phyloP scores from a whole-genome alignment of 208 protist genomes.

The Trypanosoma mega region DNA sequence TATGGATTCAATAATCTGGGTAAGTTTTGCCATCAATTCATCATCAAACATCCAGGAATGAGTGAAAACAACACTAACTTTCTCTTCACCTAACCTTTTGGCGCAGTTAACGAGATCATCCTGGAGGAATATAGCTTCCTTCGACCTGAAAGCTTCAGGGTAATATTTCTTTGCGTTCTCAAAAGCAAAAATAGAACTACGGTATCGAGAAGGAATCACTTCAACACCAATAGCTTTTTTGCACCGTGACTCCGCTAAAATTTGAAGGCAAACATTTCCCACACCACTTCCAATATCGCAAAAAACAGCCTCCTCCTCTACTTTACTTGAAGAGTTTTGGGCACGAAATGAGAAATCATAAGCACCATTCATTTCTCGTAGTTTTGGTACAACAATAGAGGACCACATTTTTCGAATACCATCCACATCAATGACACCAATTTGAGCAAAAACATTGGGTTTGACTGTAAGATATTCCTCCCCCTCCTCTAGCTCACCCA shows the following conservation, averaged over 20 bases:
- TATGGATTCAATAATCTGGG: constrained; percentile 44
- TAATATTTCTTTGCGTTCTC: constrained; percentile 48
- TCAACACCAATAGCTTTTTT: constrained; percentile 72
- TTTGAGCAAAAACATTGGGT: constrained; percentile 78
- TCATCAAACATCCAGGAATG: constrained; percentile 89
- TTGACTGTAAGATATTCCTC: constrained; percentile 73
- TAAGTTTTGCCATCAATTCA: constrained; percentile 63
- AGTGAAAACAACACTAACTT: constrained; percentile 74
- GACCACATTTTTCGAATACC: constrained; percentile 79
- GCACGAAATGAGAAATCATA: constrained; percentile 24
- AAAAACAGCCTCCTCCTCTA: constrained; percentile 66
- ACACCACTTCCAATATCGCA: constrained; percentile 87
- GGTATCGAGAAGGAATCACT: constrained; percentile 66
- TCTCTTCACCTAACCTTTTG: constrained; percentile 38
- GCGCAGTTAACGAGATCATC: constrained; percentile 66
- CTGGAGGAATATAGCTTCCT: constrained; percentile 65
- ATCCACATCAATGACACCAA: constrained; percentile 67
- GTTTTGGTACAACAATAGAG: constrained; percentile 48
- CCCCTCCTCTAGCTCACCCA: constrained; percentile 54
- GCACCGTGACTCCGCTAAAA: constrained; percentile 76
- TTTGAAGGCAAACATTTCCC: constrained; percentile 80
- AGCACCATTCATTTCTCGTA: constrained; percentile 16
- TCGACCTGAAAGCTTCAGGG: constrained; percentile 48
- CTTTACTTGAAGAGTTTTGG: constrained; percentile 19
- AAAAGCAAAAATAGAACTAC: constrained; percentile 45